Percentiles rank a stretch among this genome's conserved stretches.
Evolutionary conservation across 1,284 basidiomycete species (phyloP).

Genomic region (Mycosarcoma mackinlayi): DNA sequence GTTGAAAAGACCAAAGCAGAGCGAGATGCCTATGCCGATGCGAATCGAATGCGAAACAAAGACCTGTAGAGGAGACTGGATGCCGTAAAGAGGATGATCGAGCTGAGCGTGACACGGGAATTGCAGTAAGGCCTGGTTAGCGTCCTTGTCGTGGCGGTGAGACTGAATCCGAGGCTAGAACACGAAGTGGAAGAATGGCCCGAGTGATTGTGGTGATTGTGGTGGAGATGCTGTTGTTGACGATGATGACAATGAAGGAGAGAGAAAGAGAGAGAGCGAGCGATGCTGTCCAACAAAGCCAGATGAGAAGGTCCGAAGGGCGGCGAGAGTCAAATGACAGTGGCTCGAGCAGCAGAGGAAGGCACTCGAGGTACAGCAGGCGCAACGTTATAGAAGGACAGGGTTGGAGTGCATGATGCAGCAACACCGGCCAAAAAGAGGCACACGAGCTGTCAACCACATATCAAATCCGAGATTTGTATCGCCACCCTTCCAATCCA

Average conservation of each 20-base stretch:
- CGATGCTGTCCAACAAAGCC: slow-evolving; percentile 7
- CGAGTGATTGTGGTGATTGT: background rate
- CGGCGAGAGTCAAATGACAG: slow-evolving; percentile 7
- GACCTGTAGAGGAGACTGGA: no score
- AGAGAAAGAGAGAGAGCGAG: slow-evolving; percentile 1
- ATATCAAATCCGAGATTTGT: background rate
- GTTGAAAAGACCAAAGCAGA: no score
- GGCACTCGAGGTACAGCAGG: background rate
- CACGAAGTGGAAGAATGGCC: no score
- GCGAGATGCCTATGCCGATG: no score
- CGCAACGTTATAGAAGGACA: no score
- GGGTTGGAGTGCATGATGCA: slow-evolving; percentile 9
- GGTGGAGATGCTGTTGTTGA: background rate
- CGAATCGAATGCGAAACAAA: no score
- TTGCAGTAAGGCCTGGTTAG: no score
- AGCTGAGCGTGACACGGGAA: no score
- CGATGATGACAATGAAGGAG: slow-evolving; percentile 2
- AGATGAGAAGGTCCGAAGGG: background rate
- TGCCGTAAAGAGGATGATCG: no score
- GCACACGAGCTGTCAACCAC: slow-evolving; percentile 9
- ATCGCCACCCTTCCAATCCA: background rate
- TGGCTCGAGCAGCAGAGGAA: background rate
- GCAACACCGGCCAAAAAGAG: background rate
- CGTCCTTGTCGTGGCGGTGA: no score
- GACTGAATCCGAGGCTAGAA: no score